Base-by-base conservation (phyloP, 176 grass and related monocot genomes). In the Oryza meridionalis region DNA sequence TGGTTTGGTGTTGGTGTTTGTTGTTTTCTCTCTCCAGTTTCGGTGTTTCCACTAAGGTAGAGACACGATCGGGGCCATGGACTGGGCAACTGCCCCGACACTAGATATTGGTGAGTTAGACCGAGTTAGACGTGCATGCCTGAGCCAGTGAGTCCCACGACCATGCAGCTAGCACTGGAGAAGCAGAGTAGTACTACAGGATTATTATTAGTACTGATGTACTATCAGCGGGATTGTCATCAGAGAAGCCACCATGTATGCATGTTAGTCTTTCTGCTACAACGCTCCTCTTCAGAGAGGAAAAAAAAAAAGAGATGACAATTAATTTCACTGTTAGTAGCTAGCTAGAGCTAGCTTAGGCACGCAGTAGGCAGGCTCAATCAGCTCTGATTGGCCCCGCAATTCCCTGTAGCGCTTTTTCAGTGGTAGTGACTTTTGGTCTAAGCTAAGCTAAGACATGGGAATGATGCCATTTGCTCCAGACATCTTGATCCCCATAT, bases 371-470 rank as follows among this genome's bases (percentile, higher is more conserved):
- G 42, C 27, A 47, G 15, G 42, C 27, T 70, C 58, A 13, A 66
- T 51, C 14, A 59, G 53, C 29, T 35, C 7, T 63, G 45, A 13
- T 67, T 16, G 74, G 79, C 33, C 84, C 79, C 27, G 69, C 69
- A 44, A 67, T 35, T 50, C 46, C 22, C 68, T 77, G 44, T 58
- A 21, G n/a, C 44, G 79, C 46, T 66, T 80, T 84, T 90, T 82
- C 73, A 78, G 84, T 46, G 77, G 78, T 47, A 73, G 47, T 40
- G 38, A 79, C 84, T 83, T 90, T 90, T 75, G 88, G 87, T 88
- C 87, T 84, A 76, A 58, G 53, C 53, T 58, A 42, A 42, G 67
- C 71, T 50, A 71, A 69, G 83, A 68, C 65, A 70, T 33, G 9
- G 53, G 88, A 81, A 77, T 81, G 42, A 87, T 76, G 80, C 70